Evolutionary conservation across 1,284 basidiomycete genomes (phyloP), one percentile per base, ranked within the genome.

Genomic region (Rhodotorula glutinis): DNA sequence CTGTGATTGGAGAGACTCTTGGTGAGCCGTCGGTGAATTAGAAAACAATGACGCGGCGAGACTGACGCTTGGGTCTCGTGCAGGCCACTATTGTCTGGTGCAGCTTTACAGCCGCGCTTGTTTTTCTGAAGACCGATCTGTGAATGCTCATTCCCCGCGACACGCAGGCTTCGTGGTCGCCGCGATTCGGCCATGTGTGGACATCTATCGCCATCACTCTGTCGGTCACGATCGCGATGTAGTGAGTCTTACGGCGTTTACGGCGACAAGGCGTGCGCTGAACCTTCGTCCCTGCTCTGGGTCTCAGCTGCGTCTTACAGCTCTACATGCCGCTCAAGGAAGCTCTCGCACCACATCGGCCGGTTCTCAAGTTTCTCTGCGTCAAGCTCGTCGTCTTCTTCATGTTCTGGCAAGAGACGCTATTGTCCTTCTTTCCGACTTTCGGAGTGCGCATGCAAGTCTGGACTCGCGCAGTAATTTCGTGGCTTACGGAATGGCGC

Each of bases 191-290:
- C 0, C 87, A 90, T 74, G 77, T 88, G 49, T 89, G 86, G 77
- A 85, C 89, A 66, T 79, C 87, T 67, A 85, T 89, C 58, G 87
- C 87, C 1, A 43, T 67, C 30, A 46, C 25, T 13, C 76, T 89
- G 52, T 89, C 88, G 1, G 88, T 91, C n/a, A 83, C 88, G 0
- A 60, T 90, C 47, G 87, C 88, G 49, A 90, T 90, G 87, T 90
- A 89, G 77, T 89, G 87, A 75, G 79, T 91, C 59, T 44, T 66
- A 10, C 56, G 56, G 47, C 43, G 60, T 29, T 11, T 21, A 2
- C 19, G 14, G 17, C n/a, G 47, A 17, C 7, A 3, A 4, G 19
- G 4, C 23, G 14, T 13, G 23, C 19, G 5, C 44, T 53, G 23
- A 58, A 23, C 11, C 7, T 7, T 11, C 4, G n/a, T n/a, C n/a